Conservation (phyloP, 1,284 basidiomycete species). For the Coriolopsis trogii region DNA sequence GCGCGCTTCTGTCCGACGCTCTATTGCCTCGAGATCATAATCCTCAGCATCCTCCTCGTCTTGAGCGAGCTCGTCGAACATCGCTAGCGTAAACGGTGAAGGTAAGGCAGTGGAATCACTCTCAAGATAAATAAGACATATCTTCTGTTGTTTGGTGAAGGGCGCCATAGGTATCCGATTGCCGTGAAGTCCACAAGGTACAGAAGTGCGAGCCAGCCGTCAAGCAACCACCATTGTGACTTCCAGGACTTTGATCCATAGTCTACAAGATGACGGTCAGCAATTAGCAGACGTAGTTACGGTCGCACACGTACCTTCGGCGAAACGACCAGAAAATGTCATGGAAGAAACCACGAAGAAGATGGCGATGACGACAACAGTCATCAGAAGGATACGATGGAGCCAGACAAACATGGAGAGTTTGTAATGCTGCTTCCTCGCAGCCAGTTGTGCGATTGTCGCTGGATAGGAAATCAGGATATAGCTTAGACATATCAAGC, state of each 20-base stretch:
- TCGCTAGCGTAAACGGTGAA: constrained; percentile 63
- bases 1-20: constrained; percentile 47
- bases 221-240: constrained; percentile 93
- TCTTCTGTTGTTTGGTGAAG: constrained; percentile 91
- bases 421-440: constrained; percentile 88
- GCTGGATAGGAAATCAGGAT: constrained; percentile 43
- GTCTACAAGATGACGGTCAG: constrained; percentile 48
- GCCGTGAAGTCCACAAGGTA: constrained; percentile 81
- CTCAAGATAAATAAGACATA: constrained; percentile 45
- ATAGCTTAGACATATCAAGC: background rate
- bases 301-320: constrained; percentile 66
- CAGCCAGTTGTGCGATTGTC: constrained; percentile 83
- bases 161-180: constrained; percentile 93
- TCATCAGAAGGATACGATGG: constrained; percentile 85
- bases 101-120: constrained; percentile 31
- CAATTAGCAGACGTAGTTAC: background rate
- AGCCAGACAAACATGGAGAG: constrained; percentile 85
- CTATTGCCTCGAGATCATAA: constrained; percentile 83
- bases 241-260: constrained; percentile 95
- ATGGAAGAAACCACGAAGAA: constrained; percentile 95
- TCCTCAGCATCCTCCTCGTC: constrained; percentile 93
- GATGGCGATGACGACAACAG: constrained; percentile 81
- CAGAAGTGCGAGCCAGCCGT: constrained; percentile 91
- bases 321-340: constrained; percentile 87
- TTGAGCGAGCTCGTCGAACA: constrained; percentile 85